Conservation (phyloP, 2,329 filamentous ascomycete genomes). For the Colletotrichum truncatum region DNA sequence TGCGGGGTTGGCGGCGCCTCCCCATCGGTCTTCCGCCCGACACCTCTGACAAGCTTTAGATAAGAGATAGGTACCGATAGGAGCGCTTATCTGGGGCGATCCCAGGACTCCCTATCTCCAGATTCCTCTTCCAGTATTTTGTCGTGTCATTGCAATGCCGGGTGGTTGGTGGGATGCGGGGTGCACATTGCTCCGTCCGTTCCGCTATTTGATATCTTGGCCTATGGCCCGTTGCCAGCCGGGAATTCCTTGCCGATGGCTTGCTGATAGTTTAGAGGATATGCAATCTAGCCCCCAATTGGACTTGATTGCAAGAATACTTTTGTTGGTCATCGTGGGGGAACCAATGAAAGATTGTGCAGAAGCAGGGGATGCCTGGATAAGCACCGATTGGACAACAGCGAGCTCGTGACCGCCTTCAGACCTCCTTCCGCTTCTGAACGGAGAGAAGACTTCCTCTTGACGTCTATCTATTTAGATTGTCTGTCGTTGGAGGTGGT, state of each 20-base stretch:
- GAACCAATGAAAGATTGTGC: background rate
- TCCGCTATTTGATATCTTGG: background rate
- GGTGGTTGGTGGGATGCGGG: constrained; percentile 12
- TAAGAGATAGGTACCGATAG: constrained; percentile 15
- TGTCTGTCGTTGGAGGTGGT: no score
- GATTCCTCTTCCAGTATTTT: constrained; percentile 2
- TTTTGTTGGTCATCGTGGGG: background rate
- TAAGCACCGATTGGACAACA: background rate
- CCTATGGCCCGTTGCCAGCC: background rate
- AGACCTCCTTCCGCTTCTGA: background rate
- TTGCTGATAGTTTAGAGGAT: background rate
- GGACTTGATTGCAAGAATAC: background rate
- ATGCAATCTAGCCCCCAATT: background rate
- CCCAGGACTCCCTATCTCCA: constrained; percentile 3
- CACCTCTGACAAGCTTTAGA: background rate
- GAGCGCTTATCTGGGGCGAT: constrained; percentile 18
- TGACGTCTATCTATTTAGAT: no score
- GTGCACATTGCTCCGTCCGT: constrained; percentile 3
- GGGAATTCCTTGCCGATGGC: background rate
- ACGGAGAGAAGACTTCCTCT: background rate
- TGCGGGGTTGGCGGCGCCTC: constrained; percentile 13
- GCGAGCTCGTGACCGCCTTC: background rate
- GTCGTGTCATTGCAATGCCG: background rate
- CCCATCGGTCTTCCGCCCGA: background rate
- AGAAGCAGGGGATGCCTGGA: background rate